Percentiles rank a stretch among this genome's conserved stretches.
Conservation (phyloP, 352 stramenopile genomes). For the Phytophthora boehmeriae region DNA sequence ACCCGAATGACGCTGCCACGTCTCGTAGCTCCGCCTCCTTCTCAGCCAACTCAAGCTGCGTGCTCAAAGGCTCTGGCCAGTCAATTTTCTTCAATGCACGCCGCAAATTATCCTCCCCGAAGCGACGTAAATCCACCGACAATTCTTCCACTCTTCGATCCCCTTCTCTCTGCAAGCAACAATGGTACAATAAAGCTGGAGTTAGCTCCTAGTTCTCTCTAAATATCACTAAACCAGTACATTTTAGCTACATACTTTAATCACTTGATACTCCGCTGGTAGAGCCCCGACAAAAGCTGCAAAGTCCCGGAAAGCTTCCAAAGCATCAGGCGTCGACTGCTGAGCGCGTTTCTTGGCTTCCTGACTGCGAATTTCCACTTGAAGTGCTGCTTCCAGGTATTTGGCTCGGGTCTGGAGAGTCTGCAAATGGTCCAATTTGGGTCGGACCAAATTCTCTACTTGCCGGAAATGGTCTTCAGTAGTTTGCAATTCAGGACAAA, state of each 20-base stretch:
- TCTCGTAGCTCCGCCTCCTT: slow-evolving; percentile 39
- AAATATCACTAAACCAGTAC: not conserved
- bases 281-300: slow-evolving; percentile 43
- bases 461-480: slow-evolving; percentile 54
- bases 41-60: slow-evolving; percentile 33
- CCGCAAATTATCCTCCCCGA: slow-evolving; percentile 63
- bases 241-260: slow-evolving; percentile 35
- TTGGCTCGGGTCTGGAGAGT: slow-evolving; percentile 43
- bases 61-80: slow-evolving; percentile 51
- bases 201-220: not conserved
- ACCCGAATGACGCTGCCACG: slow-evolving; percentile 51
- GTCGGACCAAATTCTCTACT: slow-evolving; percentile 47
- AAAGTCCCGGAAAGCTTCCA: slow-evolving; percentile 52
- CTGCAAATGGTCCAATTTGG: slow-evolving; percentile 35
- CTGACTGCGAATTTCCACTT: slow-evolving; percentile 63
- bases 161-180: slow-evolving; percentile 44
- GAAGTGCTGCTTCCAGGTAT: slow-evolving; percentile 52
- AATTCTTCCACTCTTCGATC: slow-evolving; percentile 49
- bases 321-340: slow-evolving; percentile 47
- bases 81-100: slow-evolving; percentile 42
- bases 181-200: slow-evolving; percentile 1
- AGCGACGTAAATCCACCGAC: slow-evolving; percentile 50
- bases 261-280: slow-evolving; percentile 45
- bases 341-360: slow-evolving; percentile 38
- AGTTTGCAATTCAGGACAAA: slow-evolving; percentile 23